phyloP scores from a whole-genome alignment of 2,329 filamentous ascomycete genomes.

The Colletotrichum graminicola region DNA sequence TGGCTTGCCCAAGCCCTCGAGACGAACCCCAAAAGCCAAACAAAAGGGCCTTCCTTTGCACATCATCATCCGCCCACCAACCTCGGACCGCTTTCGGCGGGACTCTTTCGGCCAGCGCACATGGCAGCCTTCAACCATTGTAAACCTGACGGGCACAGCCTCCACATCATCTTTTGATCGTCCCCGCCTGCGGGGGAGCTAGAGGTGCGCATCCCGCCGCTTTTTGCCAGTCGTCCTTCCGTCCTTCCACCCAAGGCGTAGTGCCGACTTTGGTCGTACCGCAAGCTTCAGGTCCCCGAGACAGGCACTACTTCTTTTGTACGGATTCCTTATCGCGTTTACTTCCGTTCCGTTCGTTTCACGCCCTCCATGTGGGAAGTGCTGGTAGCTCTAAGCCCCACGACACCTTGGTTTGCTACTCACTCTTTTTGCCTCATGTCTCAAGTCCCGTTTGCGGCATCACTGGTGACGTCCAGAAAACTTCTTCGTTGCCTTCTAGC shows the following conservation, averaged over 20 bases:
- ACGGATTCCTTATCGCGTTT: background rate
- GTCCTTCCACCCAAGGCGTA: background rate
- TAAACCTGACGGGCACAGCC: slow-evolving; percentile 37
- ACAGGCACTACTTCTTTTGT: slow-evolving; percentile 11
- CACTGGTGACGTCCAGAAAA: slow-evolving; percentile 37
- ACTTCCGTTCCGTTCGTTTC: background rate
- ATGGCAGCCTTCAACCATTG: slow-evolving; percentile 36
- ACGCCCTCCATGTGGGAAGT: slow-evolving; percentile 39
- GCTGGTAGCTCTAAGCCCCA: slow-evolving; percentile 12
- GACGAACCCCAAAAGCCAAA: slow-evolving; percentile 4
- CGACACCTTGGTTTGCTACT: slow-evolving; percentile 8
- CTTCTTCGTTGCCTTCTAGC: slow-evolving; percentile 41
- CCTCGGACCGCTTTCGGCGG: slow-evolving; percentile 34
- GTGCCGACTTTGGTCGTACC: slow-evolving; percentile 16
- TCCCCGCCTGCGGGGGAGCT: slow-evolving; percentile 14
- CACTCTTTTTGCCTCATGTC: background rate
- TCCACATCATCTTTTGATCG: slow-evolving; percentile 35
- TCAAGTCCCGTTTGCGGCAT: slow-evolving; percentile 36
- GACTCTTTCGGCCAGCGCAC: slow-evolving; percentile 31
- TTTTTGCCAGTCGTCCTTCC: slow-evolving; percentile 1
- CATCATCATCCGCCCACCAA: slow-evolving; percentile 3
- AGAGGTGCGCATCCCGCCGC: slow-evolving; percentile 1
- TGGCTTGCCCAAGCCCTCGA: slow-evolving; percentile 9
- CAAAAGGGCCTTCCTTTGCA: slow-evolving; percentile 19
- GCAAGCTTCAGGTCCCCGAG: slow-evolving; percentile 33